Conservation (phyloP, 202 grass and related monocot species). For the Schoenoplectus tabernaemontani region DNA sequence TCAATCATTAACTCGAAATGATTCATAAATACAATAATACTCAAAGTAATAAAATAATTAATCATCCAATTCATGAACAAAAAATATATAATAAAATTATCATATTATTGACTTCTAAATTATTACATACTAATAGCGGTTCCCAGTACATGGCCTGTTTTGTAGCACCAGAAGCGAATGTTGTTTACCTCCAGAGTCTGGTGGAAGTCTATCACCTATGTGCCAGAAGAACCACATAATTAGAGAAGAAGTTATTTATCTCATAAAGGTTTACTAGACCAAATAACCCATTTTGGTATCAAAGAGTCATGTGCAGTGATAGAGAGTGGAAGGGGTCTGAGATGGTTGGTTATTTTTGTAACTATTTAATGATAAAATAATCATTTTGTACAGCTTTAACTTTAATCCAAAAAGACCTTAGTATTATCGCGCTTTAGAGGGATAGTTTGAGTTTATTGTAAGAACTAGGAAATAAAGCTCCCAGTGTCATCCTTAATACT, state of each 20-base stretch:
- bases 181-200: constrained; percentile 91
- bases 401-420: neutral
- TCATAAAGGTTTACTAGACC: neutral
- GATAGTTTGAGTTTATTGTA: neutral
- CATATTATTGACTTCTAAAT: too few relatives aligned
- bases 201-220: constrained; percentile 95
- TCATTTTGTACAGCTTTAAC: neutral
- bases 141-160: constrained; percentile 82
- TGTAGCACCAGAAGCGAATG: constrained; percentile 98
- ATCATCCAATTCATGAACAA: too few relatives aligned
- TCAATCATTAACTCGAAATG: too few relatives aligned
- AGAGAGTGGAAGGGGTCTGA: neutral
- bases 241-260: neutral
- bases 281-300: neutral
- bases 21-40: too few relatives aligned
- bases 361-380: neutral
- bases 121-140: too few relatives aligned
- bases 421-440: neutral
- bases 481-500: neutral
- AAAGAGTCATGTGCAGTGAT: neutral
- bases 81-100: too few relatives aligned
- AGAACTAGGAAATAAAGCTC: neutral
- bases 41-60: too few relatives aligned
- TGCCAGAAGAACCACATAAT: neutral
- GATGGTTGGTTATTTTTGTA: neutral